Evolutionary conservation across 805 yeast genomes (phyloP), one percentile per base, ranked within the genome.

Genomic region (Teunomyces aglyptinius): DNA sequence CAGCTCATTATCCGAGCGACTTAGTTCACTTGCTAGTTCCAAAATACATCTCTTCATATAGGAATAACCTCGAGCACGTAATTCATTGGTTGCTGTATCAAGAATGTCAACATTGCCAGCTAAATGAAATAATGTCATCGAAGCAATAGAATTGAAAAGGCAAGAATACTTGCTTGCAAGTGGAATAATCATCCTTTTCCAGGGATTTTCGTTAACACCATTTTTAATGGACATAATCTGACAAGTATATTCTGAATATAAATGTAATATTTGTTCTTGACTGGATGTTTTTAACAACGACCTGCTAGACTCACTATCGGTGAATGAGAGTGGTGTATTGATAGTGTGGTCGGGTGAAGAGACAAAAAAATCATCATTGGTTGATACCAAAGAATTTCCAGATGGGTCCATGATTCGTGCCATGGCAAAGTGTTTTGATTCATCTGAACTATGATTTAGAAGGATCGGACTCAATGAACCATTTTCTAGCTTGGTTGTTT

Each of bases 161-260:
- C 82, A 84, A 1, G 83, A 70, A 53, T 81, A 73, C 26, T 74
- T 64, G n/a, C 66, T 54, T 0, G 86, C 82, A 39, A 81, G 58
- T 1, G 89, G 88, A 56, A 83, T 60, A 41, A 83, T 63, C 34
- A 77, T 55, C 6, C 75, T 71, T 43, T 85, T 63, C 89, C 89
- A 84, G 5, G 89, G 89, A 54, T 84, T 83, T 50, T 82, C 87
- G 2, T 76, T 63, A 0, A 80, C 80, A 0, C 86, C 87, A 51
- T 81, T 78, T 52, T 80, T 82, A 46, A 83, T 80, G 5, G 86
- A 79, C 78, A 84, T 73, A 44, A 83, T 70, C 20, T 66, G 59
- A 41, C 73, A 68, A 1, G 75, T 70, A 49, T 69, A 68, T 19
- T 61, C 58, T 1, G 70, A 61, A 45, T 65, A 71, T 26, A 71